These are phyloP conservation scores for Irpex sp. DNA, from an alignment of 1,284 basidiomycete species.

Conservation along the genomic window DNA sequence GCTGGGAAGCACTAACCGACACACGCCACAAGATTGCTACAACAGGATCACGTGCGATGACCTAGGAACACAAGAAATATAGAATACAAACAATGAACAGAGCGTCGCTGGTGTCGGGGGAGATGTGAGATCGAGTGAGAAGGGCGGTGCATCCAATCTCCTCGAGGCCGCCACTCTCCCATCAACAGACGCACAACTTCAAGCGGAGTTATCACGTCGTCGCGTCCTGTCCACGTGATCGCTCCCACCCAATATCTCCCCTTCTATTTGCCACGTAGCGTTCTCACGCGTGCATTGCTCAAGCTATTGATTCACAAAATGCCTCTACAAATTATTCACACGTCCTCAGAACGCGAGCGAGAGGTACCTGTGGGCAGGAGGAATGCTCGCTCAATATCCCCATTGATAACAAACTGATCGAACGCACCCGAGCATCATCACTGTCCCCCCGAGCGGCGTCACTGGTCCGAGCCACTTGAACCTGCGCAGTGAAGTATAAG, in stretches of 20 bases:
- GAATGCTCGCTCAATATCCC: background rate
- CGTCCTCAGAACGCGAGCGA: slow-evolving; percentile 42
- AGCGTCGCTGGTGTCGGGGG: background rate
- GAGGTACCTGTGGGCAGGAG: slow-evolving; percentile 40
- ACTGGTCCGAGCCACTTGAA: slow-evolving; percentile 66
- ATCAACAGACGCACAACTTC: slow-evolving; percentile 19
- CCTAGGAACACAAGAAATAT: background rate
- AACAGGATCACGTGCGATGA: background rate
- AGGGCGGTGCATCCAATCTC: background rate
- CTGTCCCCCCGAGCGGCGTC: slow-evolving; percentile 70
- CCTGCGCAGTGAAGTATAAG: slow-evolving; percentile 28
- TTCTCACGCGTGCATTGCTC: background rate
- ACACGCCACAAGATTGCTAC: background rate
- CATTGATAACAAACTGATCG: background rate
- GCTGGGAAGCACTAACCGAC: background rate
- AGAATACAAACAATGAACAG: background rate
- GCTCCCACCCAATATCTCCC: background rate
- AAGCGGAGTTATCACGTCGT: slow-evolving; percentile 31
- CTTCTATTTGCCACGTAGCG: background rate
- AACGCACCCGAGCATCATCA: slow-evolving; percentile 79
- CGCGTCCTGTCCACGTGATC: slow-evolving; percentile 11
- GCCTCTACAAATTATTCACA: background rate
- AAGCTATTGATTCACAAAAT: background rate
- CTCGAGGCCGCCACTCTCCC: background rate
- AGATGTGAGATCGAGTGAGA: background rate